Percentiles rank a stretch among this genome's conserved stretches.
Evolutionary conservation across 768 basidiomycete species (phyloP).

Genomic region (Rickenella mellea): DNA sequence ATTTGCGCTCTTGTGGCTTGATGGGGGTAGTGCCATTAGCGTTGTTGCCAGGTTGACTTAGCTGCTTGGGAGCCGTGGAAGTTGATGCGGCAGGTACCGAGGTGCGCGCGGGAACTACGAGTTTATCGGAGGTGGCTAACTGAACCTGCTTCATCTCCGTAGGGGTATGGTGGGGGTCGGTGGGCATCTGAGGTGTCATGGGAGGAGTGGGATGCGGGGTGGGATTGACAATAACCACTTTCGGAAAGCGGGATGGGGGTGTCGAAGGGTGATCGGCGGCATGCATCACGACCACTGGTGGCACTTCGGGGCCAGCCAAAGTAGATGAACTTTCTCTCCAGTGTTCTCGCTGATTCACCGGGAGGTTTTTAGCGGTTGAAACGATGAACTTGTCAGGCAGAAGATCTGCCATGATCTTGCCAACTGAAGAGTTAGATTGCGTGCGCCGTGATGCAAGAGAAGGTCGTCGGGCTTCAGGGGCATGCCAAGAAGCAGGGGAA

Average conservation of each 20-base stretch:
- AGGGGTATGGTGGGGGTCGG: slow-evolving; percentile 5
- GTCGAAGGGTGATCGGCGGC: neutral
- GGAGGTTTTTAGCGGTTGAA: slow-evolving; percentile 13
- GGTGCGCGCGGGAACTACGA: too few relatives aligned
- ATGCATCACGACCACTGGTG: neutral
- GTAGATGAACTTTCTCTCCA: slow-evolving; percentile 8
- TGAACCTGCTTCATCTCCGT: neutral
- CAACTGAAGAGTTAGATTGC: slow-evolving; percentile 23
- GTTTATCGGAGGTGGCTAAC: too few relatives aligned
- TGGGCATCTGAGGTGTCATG: slow-evolving; percentile 39
- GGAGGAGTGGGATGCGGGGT: slow-evolving; percentile 77
- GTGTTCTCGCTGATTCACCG: slow-evolving; percentile 7
- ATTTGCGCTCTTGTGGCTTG: neutral
- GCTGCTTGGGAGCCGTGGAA: too few relatives aligned
- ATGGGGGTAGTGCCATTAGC: neutral
- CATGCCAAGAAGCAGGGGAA: neutral
- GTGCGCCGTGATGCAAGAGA: slow-evolving; percentile 4
- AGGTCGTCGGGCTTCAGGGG: neutral
- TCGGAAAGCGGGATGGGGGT: slow-evolving; percentile 28
- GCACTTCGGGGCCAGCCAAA: slow-evolving; percentile 1
- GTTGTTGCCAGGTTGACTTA: neutral
- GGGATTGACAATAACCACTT: slow-evolving; percentile 62
- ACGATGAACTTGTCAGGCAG: slow-evolving; percentile 32
- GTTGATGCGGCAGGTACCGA: too few relatives aligned
- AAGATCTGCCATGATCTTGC: slow-evolving; percentile 50